Evolutionary conservation across 495 filamentous ascomycete genomes (phyloP).

Genomic region (Penicillium nucicola): DNA sequence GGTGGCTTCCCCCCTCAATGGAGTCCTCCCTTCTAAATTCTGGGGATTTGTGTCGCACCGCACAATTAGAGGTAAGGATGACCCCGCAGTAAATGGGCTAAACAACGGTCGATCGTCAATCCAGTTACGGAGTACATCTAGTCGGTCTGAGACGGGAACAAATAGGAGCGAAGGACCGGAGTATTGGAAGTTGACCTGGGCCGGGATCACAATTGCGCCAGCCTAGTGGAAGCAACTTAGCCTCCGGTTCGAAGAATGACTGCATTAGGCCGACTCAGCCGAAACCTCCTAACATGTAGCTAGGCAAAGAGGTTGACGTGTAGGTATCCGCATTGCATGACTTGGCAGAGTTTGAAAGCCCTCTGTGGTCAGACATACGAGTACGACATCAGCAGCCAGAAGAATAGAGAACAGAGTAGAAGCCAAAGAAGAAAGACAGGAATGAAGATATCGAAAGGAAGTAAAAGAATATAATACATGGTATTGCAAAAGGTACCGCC

Average conservation of each 20-base stretch:
- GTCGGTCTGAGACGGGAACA: background rate
- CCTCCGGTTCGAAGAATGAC: background rate
- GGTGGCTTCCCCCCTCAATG: constrained; percentile 7
- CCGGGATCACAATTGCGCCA: background rate
- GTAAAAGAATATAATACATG: background rate
- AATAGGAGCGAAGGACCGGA: background rate
- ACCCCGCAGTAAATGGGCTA: constrained; percentile 25
- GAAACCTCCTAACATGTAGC: background rate
- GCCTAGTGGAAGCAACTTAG: background rate
- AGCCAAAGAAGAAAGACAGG: too few species aligned
- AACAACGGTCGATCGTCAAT: constrained; percentile 15
- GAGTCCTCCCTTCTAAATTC: background rate
- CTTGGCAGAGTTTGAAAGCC: constrained; percentile 3
- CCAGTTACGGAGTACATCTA: background rate
- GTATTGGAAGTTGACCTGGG: background rate
- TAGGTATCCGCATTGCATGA: constrained; percentile 11
- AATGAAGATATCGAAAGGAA: too few species aligned
- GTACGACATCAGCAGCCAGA: too few species aligned
- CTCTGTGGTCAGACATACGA: too few species aligned
- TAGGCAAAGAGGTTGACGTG: background rate
- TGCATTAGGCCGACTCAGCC: background rate
- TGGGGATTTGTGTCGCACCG: constrained; percentile 17
- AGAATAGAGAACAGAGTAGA: too few species aligned
- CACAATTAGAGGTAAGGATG: constrained; percentile 18
- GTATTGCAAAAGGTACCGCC: constrained; percentile 17